Base-by-base conservation (phyloP, 768 basidiomycete genomes). In the Leccinum rimulosum region DNA sequence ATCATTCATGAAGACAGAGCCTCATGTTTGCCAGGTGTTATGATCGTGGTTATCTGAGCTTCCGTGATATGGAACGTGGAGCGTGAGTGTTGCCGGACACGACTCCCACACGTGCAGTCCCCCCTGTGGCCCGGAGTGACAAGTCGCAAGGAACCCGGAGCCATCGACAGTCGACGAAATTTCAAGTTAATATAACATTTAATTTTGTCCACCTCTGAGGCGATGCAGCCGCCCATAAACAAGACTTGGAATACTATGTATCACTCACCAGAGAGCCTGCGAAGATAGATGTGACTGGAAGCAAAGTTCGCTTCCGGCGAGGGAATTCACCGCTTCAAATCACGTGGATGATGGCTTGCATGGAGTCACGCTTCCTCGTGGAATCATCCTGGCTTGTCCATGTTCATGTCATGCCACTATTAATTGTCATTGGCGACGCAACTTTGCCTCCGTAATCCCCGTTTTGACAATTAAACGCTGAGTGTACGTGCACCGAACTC, bases 1-100 rank as follows among this genome's bases (percentile, higher is more conserved):
- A 73, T 60, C 63, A 62, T 65, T 40, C 38, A 22, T 43, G 55
- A 56, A 45, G 33, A 45, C 17, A 36, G 36, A 25, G 11, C 73
- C 72, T 73, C 72, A 61, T 73, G 72, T 73, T 61, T 31, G 54
- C 66, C 73, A 68, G 71, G 69, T 30, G 71, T 65, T 60, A 72
- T 71, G 64, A 63, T 36, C 35, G 14, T 2, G 12, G 12, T 12
- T 36, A 40, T 40, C 61, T 73, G 65, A 65, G 70, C 63, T 61
- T 72, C 72, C 55, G 52, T 54, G 67, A 54, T 30, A 53, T 54
- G 59, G 50, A 54, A 50, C 50, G 52, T 40, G 40, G 40, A n/a
- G 9, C 40, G 9, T 58, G 60, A 53, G 58, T 49, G 56, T 30
- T 48, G 55, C 35, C 35, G 56, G 60, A 66, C 58, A 68, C 19